Evolutionary conservation across 257 asterid species (phyloP).

Genomic region (Solanum tarapatanum): DNA sequence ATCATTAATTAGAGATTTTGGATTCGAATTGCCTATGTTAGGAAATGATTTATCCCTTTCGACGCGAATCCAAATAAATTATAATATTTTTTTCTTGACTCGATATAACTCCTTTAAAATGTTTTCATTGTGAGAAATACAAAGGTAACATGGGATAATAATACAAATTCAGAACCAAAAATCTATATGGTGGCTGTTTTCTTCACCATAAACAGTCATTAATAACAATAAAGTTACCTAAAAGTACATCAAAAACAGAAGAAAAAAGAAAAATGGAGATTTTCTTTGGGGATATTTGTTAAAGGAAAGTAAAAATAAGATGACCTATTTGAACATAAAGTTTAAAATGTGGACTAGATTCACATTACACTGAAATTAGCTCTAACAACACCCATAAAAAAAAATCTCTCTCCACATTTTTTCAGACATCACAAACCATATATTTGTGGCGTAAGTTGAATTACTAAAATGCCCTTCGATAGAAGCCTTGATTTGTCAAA

Average conservation of each 20-base stretch:
- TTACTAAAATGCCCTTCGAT: slow-evolving; percentile 28
- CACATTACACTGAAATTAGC: neutral
- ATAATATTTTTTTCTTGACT: neutral
- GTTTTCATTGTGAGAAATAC: neutral
- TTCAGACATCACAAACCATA: neutral
- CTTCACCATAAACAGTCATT: neutral
- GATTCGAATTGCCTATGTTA: no score
- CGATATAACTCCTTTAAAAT: neutral
- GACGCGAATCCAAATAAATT: no score
- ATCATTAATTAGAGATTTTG: no score
- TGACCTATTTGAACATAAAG: neutral
- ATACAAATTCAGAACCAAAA: neutral
- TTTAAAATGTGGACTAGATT: neutral
- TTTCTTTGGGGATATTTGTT: neutral
- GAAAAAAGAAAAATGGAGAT: neutral
- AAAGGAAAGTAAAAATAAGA: neutral
- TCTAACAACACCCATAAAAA: neutral
- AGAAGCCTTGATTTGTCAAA: slow-evolving; percentile 14
- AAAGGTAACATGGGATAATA: neutral
- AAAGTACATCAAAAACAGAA: neutral
- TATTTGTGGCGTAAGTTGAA: neutral
- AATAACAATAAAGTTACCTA: neutral
- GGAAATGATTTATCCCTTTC: no score
- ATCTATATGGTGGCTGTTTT: neutral
- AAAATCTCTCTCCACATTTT: neutral